Base-by-base conservation (phyloP, 441 rosid genomes). In the Cnidoscolus chayamansa region DNA sequence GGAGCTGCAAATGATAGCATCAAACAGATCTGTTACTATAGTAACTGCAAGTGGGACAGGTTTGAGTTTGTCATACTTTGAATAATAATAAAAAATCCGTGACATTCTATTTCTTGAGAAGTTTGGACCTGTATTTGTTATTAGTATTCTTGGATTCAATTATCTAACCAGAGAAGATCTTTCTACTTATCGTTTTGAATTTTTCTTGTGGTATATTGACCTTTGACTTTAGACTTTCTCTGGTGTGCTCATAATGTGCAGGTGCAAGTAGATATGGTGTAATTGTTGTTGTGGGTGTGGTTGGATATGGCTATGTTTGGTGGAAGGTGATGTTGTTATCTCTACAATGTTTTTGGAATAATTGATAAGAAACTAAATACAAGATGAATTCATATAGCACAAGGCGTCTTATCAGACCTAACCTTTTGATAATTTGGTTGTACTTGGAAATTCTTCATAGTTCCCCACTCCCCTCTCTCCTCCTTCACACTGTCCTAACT, bases 251-350 rank as follows among this genome's bases (percentile, higher is more conserved):
- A 20, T 57, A 43, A 45, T 45, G 62, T 83, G 80, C 89, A 95
- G 99, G 97, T 78, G 73, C 89, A 49, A 74, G 72, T 73, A 88
- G 72, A 88, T 95, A 85, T 81, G 88, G 93, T 65, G 30, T 77
- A 64, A 81, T 91, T 72, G 77, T 95, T 77, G 82, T 89, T 10
- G 81, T 93, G 53, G 87, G 84, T 30, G 96, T 84, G 17, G 84
- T 87, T 73, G 93, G 98, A 80, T 93, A 84, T 77, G 99, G 99
- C 81, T 95, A 91, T 80, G 86, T 90, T 57, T 88, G 99, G 99
- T 93, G 97, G 98, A 95, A 93, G 98, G 99, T 93, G 87, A 76
- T 66, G 49, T 19, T 77, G n/a, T 65, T 55, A 17, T 54, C 51
- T 17, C 47, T 63, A 10, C 8, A 15, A 3, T 15, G 37, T 40